These are phyloP conservation scores for Acorus gramineus DNA, from an alignment of 106 monocot genomes.

Conservation along the genomic window DNA sequence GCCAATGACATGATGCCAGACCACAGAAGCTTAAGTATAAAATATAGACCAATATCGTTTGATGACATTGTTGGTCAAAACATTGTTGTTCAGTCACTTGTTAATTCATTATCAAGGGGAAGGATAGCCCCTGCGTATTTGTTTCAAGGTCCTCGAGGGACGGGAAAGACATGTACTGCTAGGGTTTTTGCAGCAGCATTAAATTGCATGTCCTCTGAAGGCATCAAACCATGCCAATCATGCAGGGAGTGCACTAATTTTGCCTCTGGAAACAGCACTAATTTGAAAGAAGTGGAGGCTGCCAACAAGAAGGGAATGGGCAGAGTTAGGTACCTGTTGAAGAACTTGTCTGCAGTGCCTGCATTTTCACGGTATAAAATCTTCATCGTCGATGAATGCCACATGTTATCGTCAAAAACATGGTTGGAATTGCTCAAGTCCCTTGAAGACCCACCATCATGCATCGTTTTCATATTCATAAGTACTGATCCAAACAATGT, in stretches of 20 bases:
- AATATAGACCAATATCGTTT: constrained; percentile 45
- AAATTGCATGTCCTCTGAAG: constrained; percentile 35
- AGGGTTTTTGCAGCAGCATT: constrained; percentile 53
- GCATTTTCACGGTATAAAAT: constrained; percentile 23
- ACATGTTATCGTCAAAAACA: constrained; percentile 34
- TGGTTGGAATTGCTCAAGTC: constrained; percentile 45
- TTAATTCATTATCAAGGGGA: constrained; percentile 34
- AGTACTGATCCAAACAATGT: constrained; percentile 33
- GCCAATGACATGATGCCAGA: background rate
- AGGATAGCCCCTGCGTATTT: constrained; percentile 60
- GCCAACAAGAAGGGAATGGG: constrained; percentile 26
- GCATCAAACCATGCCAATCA: constrained; percentile 45
- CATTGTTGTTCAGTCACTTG: constrained; percentile 50
- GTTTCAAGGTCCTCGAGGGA: constrained; percentile 70
- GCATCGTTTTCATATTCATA: constrained; percentile 49
- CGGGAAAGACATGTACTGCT: constrained; percentile 61
- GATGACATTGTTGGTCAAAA: constrained; percentile 57
- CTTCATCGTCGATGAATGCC: constrained; percentile 59
- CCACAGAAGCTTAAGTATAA: constrained; percentile 37
- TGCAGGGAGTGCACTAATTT: constrained; percentile 35
- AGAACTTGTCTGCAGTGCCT: constrained; percentile 12
- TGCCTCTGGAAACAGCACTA: constrained; percentile 10
- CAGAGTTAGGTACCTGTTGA: constrained; percentile 24
- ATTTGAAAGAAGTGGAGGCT: constrained; percentile 42
- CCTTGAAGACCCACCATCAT: constrained; percentile 37